Base-by-base conservation (phyloP, 2,329 filamentous ascomycete species). In the Colletotrichum tropicale region DNA sequence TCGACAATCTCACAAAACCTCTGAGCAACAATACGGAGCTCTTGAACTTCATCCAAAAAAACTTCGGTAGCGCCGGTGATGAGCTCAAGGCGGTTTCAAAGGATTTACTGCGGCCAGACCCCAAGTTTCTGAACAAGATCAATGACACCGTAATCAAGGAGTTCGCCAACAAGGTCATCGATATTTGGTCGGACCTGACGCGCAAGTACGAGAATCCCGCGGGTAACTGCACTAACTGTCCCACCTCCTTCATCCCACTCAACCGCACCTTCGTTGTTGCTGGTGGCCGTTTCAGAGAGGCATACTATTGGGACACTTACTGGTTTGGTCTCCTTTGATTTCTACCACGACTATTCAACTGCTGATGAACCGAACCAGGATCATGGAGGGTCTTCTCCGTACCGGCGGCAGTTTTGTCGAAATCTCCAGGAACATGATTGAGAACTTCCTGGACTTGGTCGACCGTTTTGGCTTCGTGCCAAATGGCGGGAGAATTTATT, bases 261-360 rank as follows among this genome's bases (percentile, higher is more conserved):
- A 93, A 93, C 79, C 89, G 91, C 73, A 92, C 91, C 5, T 94
- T 94, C 79, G 91, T 94, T n/a, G 89, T 94, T 18, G 92, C 92
- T 5, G 92, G 92, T 15, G 92, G 93, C n/a, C 91, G 93, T 34
- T 94, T 94, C 86, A 87, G 92, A 38, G 93, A 94, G 82, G 89
- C 91, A 3, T 94, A 94, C 81, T 94, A 94, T 82, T 94, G 92
- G 92, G 92, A 94, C 81, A 92, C 91, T 36, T 94, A 90, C 84
- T 78, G 76, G 58, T 71, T 28, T 34, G 58, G 18, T 61, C 18
- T 32, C 26, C 12, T 34, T 32, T 13, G 58, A 34, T 32, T n/a
- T 61, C 16, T 18, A 34, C 16, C 28, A 32, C 18, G 6, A 26
- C 12, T 12, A 26, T 38, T 61, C 28, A 24, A 13, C 93, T 55